Base-by-base conservation (phyloP, 2,329 filamentous ascomycete genomes). In the Pseudogymnoascus sp. region DNA sequence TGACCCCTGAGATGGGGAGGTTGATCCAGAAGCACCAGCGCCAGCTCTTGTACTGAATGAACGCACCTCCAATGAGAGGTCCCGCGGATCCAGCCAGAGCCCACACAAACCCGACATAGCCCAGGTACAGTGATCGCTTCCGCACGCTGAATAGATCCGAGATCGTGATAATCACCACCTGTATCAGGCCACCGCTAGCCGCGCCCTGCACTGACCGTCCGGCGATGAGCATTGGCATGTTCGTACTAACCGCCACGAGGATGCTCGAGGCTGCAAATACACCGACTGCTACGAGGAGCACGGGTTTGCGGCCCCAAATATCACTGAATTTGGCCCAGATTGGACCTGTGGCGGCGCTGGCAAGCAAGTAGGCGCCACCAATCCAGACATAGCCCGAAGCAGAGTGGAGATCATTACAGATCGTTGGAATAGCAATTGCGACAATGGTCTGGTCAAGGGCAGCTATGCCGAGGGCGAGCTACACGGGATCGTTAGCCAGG, bases 241-340 rank as follows among this genome's bases (percentile, higher is more conserved):
- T 84, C 61, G 78, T 77, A 6, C 82, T 76, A 27, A 86, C 68
- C 1, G 79, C 85, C 39, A 82, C 82, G n/a, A 88, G 75, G 60
- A 87, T 72, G 35, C 82, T 85, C 25, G 83, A 84, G 13, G 85
- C 72, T 61, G 88, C 79, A 74, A 88, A 89, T 25, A 86, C 74
- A 15, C 79, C 73, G 63, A 86, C 86, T 15, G 84, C 84, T 2
- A 80, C 67, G 12, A 88, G 74, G 31, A 88, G 74, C 58, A 86
- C 79, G 10, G 80, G 80, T 67, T 88, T 89, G 40, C 86, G 77
- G 2, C 86, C 86, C 74, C 82, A 88, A 63, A 88, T 87, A 66
- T 88, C 86, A 48, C 82, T 84, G 21, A 87, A 73, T 68, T 87
- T 87, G 21, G 83, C 83, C 82, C 70, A 73, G 15, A 69, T 61